Percentiles rank a stretch among this genome's conserved stretches.
These are phyloP conservation scores for Podospora sp. DNA, from an alignment of 495 filamentous ascomycete species.

Conservation along the genomic window DNA sequence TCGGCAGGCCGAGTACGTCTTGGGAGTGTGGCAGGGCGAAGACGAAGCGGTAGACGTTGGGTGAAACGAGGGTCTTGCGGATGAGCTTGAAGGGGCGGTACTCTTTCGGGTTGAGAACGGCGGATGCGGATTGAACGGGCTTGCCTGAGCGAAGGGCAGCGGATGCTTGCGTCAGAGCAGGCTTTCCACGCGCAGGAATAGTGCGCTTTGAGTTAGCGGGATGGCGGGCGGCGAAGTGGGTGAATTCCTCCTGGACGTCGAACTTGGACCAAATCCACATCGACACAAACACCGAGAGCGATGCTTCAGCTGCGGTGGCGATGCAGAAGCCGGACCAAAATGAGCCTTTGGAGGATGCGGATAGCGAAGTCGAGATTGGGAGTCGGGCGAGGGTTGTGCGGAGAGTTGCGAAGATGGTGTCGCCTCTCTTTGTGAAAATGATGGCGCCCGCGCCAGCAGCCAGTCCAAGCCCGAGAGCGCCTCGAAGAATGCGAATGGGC, in stretches of 20 bases:
- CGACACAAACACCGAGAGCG: constrained; percentile 8
- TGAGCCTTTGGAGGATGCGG: constrained; percentile 32
- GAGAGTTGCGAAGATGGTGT: constrained; percentile 2
- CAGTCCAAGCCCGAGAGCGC: constrained; percentile 24
- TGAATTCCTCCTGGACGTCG: constrained; percentile 28
- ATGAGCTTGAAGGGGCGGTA: constrained; percentile 51
- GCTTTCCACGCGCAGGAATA: neutral
- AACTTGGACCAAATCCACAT: constrained; percentile 24
- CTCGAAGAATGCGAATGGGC: constrained; percentile 33
- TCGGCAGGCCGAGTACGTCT: constrained; percentile 53
- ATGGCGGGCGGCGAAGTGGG: constrained; percentile 16
- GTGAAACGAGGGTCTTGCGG: constrained; percentile 45
- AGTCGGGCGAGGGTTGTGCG: neutral
- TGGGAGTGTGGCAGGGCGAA: constrained; percentile 50
- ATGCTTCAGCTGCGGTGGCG: constrained; percentile 19
- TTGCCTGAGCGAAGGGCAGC: neutral
- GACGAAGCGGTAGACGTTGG: constrained; percentile 51
- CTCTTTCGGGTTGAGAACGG: constrained; percentile 45
- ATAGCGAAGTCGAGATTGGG: neutral
- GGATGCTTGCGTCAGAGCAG: constrained; percentile 33
- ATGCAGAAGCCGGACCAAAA: constrained; percentile 26
- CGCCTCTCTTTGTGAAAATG: constrained; percentile 14
- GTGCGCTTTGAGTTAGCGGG: neutral
- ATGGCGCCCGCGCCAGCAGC: constrained; percentile 18
- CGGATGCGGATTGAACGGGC: neutral